Percentiles rank a stretch among this genome's conserved stretches.
Evolutionary conservation across 2,329 filamentous ascomycete genomes (phyloP).

Genomic region (Aspergillus luchuensis): DNA sequence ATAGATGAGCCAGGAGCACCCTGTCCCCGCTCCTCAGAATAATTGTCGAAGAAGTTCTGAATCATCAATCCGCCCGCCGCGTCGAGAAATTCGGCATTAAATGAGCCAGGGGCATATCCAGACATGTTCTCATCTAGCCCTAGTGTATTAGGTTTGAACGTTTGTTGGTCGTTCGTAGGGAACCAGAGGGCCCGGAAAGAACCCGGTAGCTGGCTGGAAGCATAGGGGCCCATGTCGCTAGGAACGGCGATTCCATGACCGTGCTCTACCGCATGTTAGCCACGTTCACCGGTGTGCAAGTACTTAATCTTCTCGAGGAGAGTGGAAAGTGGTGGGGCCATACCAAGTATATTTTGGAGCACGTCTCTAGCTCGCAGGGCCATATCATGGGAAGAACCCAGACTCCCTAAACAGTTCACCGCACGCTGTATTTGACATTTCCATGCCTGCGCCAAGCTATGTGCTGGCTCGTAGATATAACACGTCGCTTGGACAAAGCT

Average conservation of each 20-base stretch:
- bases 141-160: slow-evolving; percentile 16
- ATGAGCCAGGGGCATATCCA: slow-evolving; percentile 20
- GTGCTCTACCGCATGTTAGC: background rate
- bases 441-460: slow-evolving; percentile 19
- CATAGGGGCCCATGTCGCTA: slow-evolving; percentile 7
- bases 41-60: slow-evolving; percentile 18
- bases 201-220: slow-evolving; percentile 8
- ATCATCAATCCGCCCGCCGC: slow-evolving; percentile 24
- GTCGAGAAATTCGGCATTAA: slow-evolving; percentile 24
- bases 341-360: slow-evolving; percentile 22
- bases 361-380: slow-evolving; percentile 22
- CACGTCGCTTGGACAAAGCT: slow-evolving; percentile 28
- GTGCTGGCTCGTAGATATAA: slow-evolving; percentile 23
- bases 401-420: slow-evolving; percentile 20
- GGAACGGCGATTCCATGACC: slow-evolving; percentile 7
- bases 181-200: slow-evolving; percentile 16
- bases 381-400: slow-evolving; percentile 25
- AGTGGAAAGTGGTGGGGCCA: background rate
- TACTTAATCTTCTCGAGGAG: background rate
- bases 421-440: slow-evolving; percentile 20
- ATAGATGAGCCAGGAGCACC: background rate
- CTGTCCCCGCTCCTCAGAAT: slow-evolving; percentile 13
- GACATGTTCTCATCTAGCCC: slow-evolving; percentile 11
- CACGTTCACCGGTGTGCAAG: no score
- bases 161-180: slow-evolving; percentile 12